Conservation (phyloP, 164 flowering plant genomes). For the Liriodendron chinense region DNA sequence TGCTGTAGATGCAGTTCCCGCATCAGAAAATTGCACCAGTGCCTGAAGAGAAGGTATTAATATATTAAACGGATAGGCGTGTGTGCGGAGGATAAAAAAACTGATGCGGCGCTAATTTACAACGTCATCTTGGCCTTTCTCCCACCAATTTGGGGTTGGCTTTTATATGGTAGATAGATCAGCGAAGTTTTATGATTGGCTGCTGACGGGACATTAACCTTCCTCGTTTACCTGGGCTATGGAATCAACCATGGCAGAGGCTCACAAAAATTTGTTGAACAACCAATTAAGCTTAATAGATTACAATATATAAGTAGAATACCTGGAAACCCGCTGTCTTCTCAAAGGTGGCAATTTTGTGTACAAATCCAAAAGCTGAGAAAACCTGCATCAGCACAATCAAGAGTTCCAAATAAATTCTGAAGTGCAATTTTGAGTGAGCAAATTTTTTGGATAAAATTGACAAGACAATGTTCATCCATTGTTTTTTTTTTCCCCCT, state of each 20-base stretch:
- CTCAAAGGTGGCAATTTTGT: conserved; percentile 96
- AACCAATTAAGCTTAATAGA: too few species aligned
- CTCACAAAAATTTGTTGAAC: background rate
- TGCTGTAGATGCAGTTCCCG: conserved; percentile 84
- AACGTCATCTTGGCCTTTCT: background rate
- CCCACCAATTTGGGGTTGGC: background rate
- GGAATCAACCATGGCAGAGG: background rate
- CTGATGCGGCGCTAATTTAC: background rate
- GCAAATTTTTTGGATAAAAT: conserved; percentile 1
- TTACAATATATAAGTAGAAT: background rate
- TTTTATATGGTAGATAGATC: background rate
- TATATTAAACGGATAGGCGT: background rate
- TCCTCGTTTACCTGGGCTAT: background rate
- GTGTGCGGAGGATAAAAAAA: background rate
- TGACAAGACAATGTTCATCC: background rate
- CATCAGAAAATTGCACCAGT: conserved; percentile 83
- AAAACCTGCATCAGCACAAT: conserved; percentile 71
- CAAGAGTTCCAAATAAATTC: background rate
- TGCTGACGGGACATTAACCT: background rate
- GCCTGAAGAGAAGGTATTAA: conserved; percentile 45
- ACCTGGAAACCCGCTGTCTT: conserved; percentile 99
- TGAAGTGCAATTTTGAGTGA: background rate
- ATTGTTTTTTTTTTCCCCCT: too few species aligned
- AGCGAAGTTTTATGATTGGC: background rate
- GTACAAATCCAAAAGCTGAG: conserved; percentile 97